Evolutionary conservation across 1,284 basidiomycete genomes (phyloP).

Genomic region (Ganoderma leucocontextum): DNA sequence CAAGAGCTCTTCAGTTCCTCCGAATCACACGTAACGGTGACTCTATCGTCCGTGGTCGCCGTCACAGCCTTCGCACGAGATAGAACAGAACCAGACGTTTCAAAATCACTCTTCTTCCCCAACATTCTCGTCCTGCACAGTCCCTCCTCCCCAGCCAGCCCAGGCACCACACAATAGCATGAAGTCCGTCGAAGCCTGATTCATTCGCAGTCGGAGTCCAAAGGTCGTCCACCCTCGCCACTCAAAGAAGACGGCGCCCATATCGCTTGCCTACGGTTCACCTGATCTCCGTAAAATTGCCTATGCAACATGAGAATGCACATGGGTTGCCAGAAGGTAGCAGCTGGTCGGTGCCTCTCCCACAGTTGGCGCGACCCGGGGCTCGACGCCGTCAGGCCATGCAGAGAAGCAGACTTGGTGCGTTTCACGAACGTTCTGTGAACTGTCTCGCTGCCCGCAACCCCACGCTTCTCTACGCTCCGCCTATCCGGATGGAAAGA

Average conservation of each 20-base stretch:
- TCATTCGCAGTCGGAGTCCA: background rate
- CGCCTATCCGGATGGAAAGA: background rate
- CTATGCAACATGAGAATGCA: background rate
- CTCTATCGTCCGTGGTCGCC: background rate
- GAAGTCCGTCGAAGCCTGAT: background rate
- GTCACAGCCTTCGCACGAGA: background rate
- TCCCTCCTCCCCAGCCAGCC: background rate
- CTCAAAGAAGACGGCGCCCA: background rate
- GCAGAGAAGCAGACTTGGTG: background rate
- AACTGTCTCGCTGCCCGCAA: background rate
- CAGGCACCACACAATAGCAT: background rate
- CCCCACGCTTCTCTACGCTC: background rate
- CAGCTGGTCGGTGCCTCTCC: background rate
- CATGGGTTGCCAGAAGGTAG: background rate
- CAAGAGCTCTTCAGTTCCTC: background rate
- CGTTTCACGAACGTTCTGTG: background rate
- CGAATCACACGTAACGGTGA: background rate
- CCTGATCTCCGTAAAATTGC: background rate
- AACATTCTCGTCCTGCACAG: background rate
- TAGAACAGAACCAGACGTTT: background rate
- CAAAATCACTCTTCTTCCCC: constrained; percentile 1
- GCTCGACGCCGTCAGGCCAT: constrained; percentile 1
- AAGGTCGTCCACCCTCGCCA: background rate
- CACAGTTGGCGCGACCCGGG: background rate
- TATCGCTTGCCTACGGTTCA: background rate